Evolutionary conservation across 768 basidiomycete species (phyloP), one percentile per base, ranked within the genome.

Genomic region (Termitomyces sp.): DNA sequence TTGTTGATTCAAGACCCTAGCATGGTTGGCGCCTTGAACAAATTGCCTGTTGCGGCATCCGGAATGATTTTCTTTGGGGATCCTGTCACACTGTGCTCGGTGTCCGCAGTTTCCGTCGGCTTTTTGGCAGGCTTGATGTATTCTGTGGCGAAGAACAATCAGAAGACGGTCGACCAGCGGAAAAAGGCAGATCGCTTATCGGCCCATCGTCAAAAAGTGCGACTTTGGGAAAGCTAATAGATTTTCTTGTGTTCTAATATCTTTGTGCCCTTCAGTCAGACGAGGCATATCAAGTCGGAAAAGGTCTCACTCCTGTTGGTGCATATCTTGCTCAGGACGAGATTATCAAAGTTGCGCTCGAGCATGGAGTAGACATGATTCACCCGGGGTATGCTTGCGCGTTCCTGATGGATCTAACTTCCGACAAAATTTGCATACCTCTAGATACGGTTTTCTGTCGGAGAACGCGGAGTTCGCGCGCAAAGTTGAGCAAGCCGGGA

Each of bases 311-410:
- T 14, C 97, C 97, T 33, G 97, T 99, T 41, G 97, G 80, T 18
- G 97, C 97, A 10, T 99, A 99, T 72, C 89, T 99, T 62, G 88
- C 95, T 2, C 95, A 98, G 71, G 94, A 98, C 65, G 94, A 97
- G 67, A 98, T 99, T 73, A 94, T 99, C 74, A 78, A 86, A 62
- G 88, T 94, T 63, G 93, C 94, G n/a, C 81, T 98, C 45, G 95
- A 98, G 73, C 94, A 98, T 72, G 95, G 93, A 26, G 97, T 99
- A 26, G 96, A 98, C 71, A 98, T 99, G 97, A 98, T 99, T 69
- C 97, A 98, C 74, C 97, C 94, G 11, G 94, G 95, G 92, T 94
- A 64, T 67, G 79, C 72, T 52, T 44, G 24, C 35, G 47, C 10
- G 48, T 55, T 20, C 51, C 52, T 43, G 33, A 24, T 14, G 24